Base-by-base conservation (phyloP, 495 filamentous ascomycete genomes). In the Cercophora sp. region DNA sequence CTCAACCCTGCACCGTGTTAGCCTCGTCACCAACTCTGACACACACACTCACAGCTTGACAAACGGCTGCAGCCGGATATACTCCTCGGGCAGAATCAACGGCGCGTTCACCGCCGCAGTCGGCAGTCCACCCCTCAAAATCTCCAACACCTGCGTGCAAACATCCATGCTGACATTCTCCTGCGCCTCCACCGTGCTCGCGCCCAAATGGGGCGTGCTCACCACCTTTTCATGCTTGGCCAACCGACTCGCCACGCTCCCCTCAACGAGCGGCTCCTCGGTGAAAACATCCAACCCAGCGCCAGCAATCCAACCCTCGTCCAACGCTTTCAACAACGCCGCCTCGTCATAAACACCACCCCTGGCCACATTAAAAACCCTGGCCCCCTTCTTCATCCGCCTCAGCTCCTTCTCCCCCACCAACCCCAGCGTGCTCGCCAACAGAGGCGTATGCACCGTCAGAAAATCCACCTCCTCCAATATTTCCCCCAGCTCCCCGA, bases 221-320 rank as follows among this genome's bases (percentile, higher is more conserved):
- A 87, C 80, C 3, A 85, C 83, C 51, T 76, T 79, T 4, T 79
- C 79, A 55, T 89, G 85, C 2, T 68, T 69, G 42, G 82, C 76
- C 20, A 88, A 66, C 42, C 69, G 70, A 41, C 71, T 71, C 1
- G 84, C 80, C 4, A 76, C 61, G 19, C 77, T 76, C 25, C 73
- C 76, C 20, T 51, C 55, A 40, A 44, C 51, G 10, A 69, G 60
- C 16, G 87, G 87, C 64, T 91, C 87, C 1, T 72, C 71, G 0
- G 84, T 87, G 63, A 85, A 89, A 40, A 91, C 87, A 66, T 91
- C 87, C 13, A 89, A 63, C 3, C 85, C 87, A 0, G 87, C 87
- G 0, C 85, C 86, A 1, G 80, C 84, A 20, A 91, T 80, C 58
- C 78, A 82, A 2, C 83, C 85, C 4, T 73, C 74, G 19, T 88